Percentiles rank a stretch among this genome's conserved stretches.
These are phyloP conservation scores for Zasmidium citrigriseum DNA, from an alignment of 2,329 filamentous ascomycete species.

Conservation along the genomic window DNA sequence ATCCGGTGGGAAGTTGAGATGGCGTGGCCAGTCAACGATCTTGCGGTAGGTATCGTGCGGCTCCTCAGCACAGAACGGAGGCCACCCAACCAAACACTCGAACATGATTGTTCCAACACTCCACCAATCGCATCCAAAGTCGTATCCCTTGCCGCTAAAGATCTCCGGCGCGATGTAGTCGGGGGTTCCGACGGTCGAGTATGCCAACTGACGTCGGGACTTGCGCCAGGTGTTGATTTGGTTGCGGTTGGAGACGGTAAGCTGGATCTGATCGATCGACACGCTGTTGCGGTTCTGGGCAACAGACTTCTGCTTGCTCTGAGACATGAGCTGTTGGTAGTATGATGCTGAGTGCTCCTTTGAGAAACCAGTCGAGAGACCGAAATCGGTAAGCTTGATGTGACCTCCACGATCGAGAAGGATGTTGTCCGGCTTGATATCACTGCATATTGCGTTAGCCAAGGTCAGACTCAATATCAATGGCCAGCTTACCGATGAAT, in stretches of 20 bases:
- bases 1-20: conserved; percentile 94
- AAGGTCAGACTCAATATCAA: neutral
- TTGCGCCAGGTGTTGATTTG: conserved; percentile 99
- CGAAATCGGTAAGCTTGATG: conserved; percentile 98
- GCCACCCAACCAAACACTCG: conserved; percentile 97
- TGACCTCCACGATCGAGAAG: conserved; percentile 92
- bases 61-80: conserved; percentile 97
- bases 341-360: conserved; percentile 98
- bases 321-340: conserved; percentile 90
- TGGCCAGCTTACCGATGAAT: conserved; percentile 75
- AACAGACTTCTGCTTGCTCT: conserved; percentile 43
- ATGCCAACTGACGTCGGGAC: conserved; percentile 91
- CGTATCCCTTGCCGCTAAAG: conserved; percentile 94
- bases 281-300: conserved; percentile 81
- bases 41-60: conserved; percentile 97
- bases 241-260: conserved; percentile 95
- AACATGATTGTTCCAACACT: conserved; percentile 99
- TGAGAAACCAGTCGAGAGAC: conserved; percentile 95
- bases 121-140: conserved; percentile 99
- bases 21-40: conserved; percentile 97
- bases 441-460: conserved; percentile 55
- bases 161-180: conserved; percentile 99
- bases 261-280: conserved; percentile 94
- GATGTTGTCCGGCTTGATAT: conserved; percentile 99
- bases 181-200: conserved; percentile 95